Evolutionary conservation across 2,329 filamentous ascomycete species (phyloP).

Genomic region (Coleophoma eucalyptorum): DNA sequence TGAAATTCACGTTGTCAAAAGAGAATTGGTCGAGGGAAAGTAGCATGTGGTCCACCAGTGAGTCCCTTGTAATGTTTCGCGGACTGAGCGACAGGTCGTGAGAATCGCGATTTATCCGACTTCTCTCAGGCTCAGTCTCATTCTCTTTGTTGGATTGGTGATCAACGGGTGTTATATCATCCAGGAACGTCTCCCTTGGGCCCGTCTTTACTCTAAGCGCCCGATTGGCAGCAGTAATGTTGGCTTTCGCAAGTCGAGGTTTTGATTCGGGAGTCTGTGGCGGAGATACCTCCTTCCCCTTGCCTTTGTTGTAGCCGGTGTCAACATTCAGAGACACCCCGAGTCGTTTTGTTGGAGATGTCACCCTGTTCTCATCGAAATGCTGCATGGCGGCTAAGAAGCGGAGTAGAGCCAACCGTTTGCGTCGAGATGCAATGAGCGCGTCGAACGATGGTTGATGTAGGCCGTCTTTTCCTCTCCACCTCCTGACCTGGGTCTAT

Average conservation of each 20-base stretch:
- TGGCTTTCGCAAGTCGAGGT: slow-evolving; percentile 13
- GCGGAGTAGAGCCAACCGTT: slow-evolving; percentile 6
- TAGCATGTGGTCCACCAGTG: slow-evolving; percentile 93
- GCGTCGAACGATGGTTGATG: background rate
- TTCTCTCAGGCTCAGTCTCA: slow-evolving; percentile 17
- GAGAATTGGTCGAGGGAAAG: slow-evolving; percentile 85
- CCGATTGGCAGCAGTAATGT: slow-evolving; percentile 18
- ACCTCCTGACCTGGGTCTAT: too few species aligned
- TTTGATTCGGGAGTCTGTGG: slow-evolving; percentile 20
- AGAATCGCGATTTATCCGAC: slow-evolving; percentile 20
- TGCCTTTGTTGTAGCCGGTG: slow-evolving; percentile 22
- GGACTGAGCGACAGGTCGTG: slow-evolving; percentile 84
- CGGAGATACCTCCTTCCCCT: slow-evolving; percentile 17
- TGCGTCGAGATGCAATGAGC: slow-evolving; percentile 7
- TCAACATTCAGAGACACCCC: slow-evolving; percentile 24
- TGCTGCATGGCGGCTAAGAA: slow-evolving; percentile 19
- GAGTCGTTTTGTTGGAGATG: slow-evolving; percentile 21
- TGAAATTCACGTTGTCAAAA: slow-evolving; percentile 30
- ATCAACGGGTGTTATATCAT: slow-evolving; percentile 29
- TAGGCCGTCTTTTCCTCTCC: too few species aligned
- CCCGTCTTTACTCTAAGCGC: slow-evolving; percentile 21
- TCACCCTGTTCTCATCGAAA: slow-evolving; percentile 18
- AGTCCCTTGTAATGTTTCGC: slow-evolving; percentile 76
- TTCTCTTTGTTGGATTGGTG: slow-evolving; percentile 18
- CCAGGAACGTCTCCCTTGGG: slow-evolving; percentile 26